Conservation (phyloP, 2,329 filamentous ascomycete species). For the Sordariomycetes sp. region DNA sequence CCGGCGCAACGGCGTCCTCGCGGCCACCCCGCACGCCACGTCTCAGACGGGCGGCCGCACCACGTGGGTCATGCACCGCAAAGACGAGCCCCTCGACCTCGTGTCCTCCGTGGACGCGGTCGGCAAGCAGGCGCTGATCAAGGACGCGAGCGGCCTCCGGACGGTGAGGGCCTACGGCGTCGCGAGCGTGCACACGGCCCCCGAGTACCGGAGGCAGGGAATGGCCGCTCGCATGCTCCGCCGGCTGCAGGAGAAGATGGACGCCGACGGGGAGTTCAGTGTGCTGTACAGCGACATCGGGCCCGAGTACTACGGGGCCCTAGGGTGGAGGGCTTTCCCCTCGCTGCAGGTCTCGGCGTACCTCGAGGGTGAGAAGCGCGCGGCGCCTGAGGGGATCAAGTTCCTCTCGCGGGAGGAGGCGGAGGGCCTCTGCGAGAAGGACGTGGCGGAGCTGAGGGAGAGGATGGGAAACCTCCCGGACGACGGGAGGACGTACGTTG, state of each 20-base stretch:
- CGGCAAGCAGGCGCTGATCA: slow-evolving; percentile 1
- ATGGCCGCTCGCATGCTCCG: slow-evolving; percentile 20
- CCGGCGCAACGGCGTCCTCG: slow-evolving; percentile 13
- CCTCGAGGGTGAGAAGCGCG: slow-evolving; percentile 10
- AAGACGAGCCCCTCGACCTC: background rate
- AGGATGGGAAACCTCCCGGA: slow-evolving; percentile 10
- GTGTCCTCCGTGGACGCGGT: slow-evolving; percentile 1
- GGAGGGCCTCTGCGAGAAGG: slow-evolving; percentile 12
- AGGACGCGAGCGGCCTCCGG: slow-evolving; percentile 8
- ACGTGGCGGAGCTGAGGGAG: slow-evolving; percentile 13
- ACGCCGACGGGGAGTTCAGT: slow-evolving; percentile 18
- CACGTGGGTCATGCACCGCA: slow-evolving; percentile 3
- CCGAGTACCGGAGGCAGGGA: slow-evolving; percentile 17
- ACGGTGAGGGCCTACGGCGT: slow-evolving; percentile 16
- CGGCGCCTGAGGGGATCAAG: slow-evolving; percentile 8
- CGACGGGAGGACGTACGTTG: slow-evolving; percentile 16
- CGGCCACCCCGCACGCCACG: slow-evolving; percentile 11
- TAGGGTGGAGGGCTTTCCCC: slow-evolving; percentile 20
- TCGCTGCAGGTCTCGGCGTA: slow-evolving; percentile 18
- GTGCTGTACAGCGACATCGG: slow-evolving; percentile 20
- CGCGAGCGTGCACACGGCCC: slow-evolving; percentile 21
- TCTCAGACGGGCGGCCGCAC: slow-evolving; percentile 10
- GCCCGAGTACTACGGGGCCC: slow-evolving; percentile 16
- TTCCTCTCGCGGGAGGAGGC: slow-evolving; percentile 13
- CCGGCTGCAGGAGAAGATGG: slow-evolving; percentile 18